Base-by-base conservation (phyloP, 2,329 filamentous ascomycete species). In the Neonectria ditissima region DNA sequence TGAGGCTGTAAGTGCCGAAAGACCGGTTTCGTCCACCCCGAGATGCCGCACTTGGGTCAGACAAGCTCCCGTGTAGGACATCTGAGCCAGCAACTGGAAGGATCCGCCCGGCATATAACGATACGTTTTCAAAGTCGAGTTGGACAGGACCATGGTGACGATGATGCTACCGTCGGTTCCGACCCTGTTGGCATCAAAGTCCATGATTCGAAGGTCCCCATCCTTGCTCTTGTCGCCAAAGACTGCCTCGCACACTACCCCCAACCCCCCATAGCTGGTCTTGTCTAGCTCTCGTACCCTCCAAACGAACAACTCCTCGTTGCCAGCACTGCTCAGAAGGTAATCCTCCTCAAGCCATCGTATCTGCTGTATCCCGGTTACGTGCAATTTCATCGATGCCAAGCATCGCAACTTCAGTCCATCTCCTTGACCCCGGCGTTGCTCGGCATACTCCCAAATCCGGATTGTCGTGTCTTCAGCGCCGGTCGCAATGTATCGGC, bases 271-370 rank as follows among this genome's bases (percentile, higher is more conserved):
- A 53, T 84, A 83, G 13, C 74, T 79, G 2, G 83, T 81, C 26
- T 39, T 45, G 6, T 88, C 82, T 7, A 92, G 76, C 11, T 74
- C 73, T 50, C 81, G 82, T 34, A 95, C 77, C 43, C 87, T 85
- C 95, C 96, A 99, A 11, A 94, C 86, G 71, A 91, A 95, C 67
- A 98, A 91, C 77, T 99, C 95, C 76, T 97, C 95, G 65, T 89
- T 90, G 0, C 94, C 96, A 6, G 88, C 93, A 72, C 93, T 94
- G 68, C 92, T 97, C 75, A 98, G 92, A 2, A 99, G 86, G 70
- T 91, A 91, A 1, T 82, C 77, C 2, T 90, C 87, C 50, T 87
- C 84, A 2, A 91, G 88, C 92, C 93, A 98, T 63, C 86, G 86
- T 1, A 97, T 81, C 65, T 90, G 86, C 76, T 97, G 95, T 8